phyloP scores from a whole-genome alignment of 139 green algal genomes.

The Chlamydomonas urium region DNA sequence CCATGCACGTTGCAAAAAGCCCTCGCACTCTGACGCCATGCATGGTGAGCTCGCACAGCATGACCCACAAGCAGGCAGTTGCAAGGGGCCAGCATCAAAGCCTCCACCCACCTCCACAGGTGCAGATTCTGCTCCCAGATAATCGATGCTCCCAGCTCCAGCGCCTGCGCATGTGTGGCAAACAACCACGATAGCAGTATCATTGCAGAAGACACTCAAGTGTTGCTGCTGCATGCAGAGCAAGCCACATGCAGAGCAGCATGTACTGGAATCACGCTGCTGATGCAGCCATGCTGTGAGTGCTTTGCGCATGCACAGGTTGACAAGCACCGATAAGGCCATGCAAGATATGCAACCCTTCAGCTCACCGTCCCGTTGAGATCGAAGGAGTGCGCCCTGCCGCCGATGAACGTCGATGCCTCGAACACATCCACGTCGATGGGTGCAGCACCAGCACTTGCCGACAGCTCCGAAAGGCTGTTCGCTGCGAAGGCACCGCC shows the following conservation, averaged over 20 bases:
- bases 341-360: background rate
- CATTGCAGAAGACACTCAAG: too few species aligned
- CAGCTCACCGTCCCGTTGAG: conserved; percentile 16
- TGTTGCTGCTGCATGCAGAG: too few species aligned
- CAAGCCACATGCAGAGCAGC: too few species aligned
- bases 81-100: background rate
- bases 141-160: conserved; percentile 49
- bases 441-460: background rate
- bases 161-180: conserved; percentile 13
- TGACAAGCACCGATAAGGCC: too few species aligned
- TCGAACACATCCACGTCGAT: conserved; percentile 21
- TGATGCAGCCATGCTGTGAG: too few species aligned
- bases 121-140: conserved; percentile 39
- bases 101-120: conserved; percentile 23
- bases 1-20: too few species aligned
- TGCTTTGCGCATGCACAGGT: too few species aligned
- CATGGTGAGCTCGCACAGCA: too few species aligned
- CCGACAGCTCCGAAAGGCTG: conserved; percentile 20
- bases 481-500: conserved; percentile 40
- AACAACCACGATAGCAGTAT: background rate
- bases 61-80: too few species aligned
- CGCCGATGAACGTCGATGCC: background rate
- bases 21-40: too few species aligned
- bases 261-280: too few species aligned
- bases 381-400: conserved; percentile 8